Percentiles rank a stretch among this genome's conserved stretches.
Conservation (phyloP, 768 basidiomycete genomes). For the Agrocybe pediades region DNA sequence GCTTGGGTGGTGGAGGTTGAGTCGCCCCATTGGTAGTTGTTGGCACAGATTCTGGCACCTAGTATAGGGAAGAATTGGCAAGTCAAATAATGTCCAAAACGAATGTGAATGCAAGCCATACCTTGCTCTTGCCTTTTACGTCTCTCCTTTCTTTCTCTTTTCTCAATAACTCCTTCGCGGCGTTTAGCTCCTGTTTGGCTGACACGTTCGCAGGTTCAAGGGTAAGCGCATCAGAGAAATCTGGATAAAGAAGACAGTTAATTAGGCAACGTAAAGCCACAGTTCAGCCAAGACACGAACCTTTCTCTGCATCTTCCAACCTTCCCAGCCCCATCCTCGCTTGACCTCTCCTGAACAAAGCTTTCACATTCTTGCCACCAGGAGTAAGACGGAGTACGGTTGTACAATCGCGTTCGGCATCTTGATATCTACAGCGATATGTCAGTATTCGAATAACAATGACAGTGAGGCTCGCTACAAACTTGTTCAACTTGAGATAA, state of each 20-base stretch:
- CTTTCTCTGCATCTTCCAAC: slow-evolving; percentile 59
- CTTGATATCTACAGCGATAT: slow-evolving; percentile 56
- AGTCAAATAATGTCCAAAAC: not conserved
- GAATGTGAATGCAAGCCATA: slow-evolving; percentile 15
- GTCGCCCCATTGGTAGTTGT: not conserved
- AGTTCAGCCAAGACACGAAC: slow-evolving; percentile 44
- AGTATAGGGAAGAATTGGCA: too few relatives aligned
- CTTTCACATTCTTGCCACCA: slow-evolving; percentile 70
- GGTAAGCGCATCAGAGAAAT: slow-evolving; percentile 57
- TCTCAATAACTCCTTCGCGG: slow-evolving; percentile 42
- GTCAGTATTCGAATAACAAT: slow-evolving; percentile 9
- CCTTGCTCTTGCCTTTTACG: too few relatives aligned
- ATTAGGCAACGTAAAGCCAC: too few relatives aligned
- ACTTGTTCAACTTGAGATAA: slow-evolving; percentile 95
- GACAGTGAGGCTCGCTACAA: slow-evolving; percentile 39
- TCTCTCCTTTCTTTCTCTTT: slow-evolving; percentile 33
- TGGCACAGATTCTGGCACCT: not conserved
- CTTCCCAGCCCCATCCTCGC: slow-evolving; percentile 61
- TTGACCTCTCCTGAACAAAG: slow-evolving; percentile 76
- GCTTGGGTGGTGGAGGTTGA: not conserved
- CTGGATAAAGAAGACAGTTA: slow-evolving; percentile 40
- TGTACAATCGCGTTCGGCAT: slow-evolving; percentile 82
- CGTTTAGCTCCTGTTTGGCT: slow-evolving; percentile 63
- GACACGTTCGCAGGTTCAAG: slow-evolving; percentile 67
- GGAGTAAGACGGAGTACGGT: slow-evolving; percentile 50